A percentile compares a stretch with the other conserved stretches of the same genome.
Conservation (phyloP, 495 filamentous ascomycete species). For the Coniosporium apollinis region DNA sequence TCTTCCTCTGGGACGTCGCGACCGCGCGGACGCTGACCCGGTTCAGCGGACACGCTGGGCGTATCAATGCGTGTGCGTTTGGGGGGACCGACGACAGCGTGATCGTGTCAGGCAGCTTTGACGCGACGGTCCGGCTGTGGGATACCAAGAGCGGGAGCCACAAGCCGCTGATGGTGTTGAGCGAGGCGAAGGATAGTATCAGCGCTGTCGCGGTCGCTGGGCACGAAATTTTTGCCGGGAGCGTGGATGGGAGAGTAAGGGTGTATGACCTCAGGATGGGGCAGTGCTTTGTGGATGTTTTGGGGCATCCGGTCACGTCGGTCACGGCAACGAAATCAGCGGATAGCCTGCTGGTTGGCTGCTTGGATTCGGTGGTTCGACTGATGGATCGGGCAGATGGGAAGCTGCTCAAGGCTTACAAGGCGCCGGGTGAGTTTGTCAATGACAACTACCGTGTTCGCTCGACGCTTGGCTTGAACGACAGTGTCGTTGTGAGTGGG, state of each 20-base stretch:
- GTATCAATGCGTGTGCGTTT: slow-evolving; percentile 65
- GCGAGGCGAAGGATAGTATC: slow-evolving; percentile 65
- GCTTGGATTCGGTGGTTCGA: slow-evolving; percentile 58
- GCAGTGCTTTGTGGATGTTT: slow-evolving; percentile 50
- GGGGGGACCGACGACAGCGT: slow-evolving; percentile 53
- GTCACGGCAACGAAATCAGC: slow-evolving; percentile 52
- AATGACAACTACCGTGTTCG: slow-evolving; percentile 20
- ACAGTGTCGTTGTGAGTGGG: slow-evolving; percentile 68
- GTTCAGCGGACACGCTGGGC: slow-evolving; percentile 43
- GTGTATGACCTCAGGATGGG: slow-evolving; percentile 84
- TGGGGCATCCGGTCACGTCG: slow-evolving; percentile 48
- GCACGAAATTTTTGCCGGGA: slow-evolving; percentile 48
- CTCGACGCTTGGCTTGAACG: slow-evolving; percentile 29
- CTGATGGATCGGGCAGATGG: slow-evolving; percentile 70
- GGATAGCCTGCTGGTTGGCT: slow-evolving; percentile 55
- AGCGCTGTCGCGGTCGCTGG: slow-evolving; percentile 38
- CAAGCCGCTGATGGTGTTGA: slow-evolving; percentile 62
- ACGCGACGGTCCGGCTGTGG: slow-evolving; percentile 77
- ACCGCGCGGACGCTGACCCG: slow-evolving; percentile 56
- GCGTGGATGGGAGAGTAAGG: slow-evolving; percentile 74
- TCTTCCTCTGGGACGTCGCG: slow-evolving; percentile 88
- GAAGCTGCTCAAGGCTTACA: slow-evolving; percentile 55
- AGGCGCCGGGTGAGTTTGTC: slow-evolving; percentile 12
- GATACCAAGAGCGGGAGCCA: slow-evolving; percentile 44
- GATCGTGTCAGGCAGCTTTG: slow-evolving; percentile 42